Base-by-base conservation (phyloP, 805 yeast species). In the Spathaspora boniae region DNA sequence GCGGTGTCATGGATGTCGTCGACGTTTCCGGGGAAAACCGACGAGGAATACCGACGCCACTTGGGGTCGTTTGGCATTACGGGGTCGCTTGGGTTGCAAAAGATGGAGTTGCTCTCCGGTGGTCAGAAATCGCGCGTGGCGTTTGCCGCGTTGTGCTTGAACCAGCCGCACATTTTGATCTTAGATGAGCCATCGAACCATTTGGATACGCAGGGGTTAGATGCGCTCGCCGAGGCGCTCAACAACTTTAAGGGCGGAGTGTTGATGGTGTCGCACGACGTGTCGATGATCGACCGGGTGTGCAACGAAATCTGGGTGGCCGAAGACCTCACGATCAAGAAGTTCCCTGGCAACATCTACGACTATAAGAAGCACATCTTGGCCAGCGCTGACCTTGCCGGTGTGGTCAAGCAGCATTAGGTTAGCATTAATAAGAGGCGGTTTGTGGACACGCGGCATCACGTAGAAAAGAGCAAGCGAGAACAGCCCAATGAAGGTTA, bases 91-190 rank as follows among this genome's bases (percentile, higher is more conserved):
- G 96, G 97, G 40, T 68, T 93, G 54, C 96, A 91, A 56, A 87
- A 84, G 60, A 86, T 93, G 82, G 79, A 78, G 50, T 68, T 84
- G 38, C 67, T 93, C 40, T 91, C 98, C 7, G 98, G 98, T 63
- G 98, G 98, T 70, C 98, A 93, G 58, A 93, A 93, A 60, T 88
- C 97, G 18, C 79, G 98, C 65, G 98, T 93, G 35, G 98, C 98
- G 0, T 93, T 93, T 66, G 98, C 98, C 6, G 91, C 96, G 11
- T 71, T 93, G 45, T 87, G 97, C 65, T 70, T 93, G 51, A 76
- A 76, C 42, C 82, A 84, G 44, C 98, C 98, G 14, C 98, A 93
- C 58, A 79, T 93, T 29, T 71, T 93, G 52, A 80, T 93, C 52
- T 68, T 93, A 47, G 98, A 93, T 72, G 98, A 93, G 74, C 98